phyloP scores from a whole-genome alignment of 805 yeast species.

The Candida glaebosa region DNA sequence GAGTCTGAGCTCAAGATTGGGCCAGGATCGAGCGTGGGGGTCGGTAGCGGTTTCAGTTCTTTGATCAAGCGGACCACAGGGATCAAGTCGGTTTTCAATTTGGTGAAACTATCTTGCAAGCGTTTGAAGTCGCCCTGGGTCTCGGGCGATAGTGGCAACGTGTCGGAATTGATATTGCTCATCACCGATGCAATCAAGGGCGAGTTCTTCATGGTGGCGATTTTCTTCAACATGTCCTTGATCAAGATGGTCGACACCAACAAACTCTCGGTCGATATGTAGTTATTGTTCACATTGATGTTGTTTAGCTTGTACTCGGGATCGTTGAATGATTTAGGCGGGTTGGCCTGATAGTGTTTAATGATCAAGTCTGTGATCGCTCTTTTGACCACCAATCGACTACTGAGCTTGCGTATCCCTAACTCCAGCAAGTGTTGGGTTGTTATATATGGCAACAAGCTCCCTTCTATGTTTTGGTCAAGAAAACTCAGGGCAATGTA shows the following conservation, averaged over 20 bases:
- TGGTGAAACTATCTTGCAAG: conserved; percentile 51
- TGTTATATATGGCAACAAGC: conserved; percentile 63
- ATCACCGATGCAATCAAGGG: conserved; percentile 10
- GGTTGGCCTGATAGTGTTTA: conserved; percentile 26
- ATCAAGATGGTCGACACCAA: conserved; percentile 31
- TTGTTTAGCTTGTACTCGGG: conserved; percentile 26
- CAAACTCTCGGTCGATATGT: conserved; percentile 34
- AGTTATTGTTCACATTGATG: conserved; percentile 34
- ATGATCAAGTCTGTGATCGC: conserved; percentile 53
- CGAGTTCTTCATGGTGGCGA: conserved; percentile 13
- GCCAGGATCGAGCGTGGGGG: conserved; percentile 52
- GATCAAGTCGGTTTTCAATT: conserved; percentile 59
- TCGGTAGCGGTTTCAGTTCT: conserved; percentile 66
- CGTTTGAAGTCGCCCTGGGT: conserved; percentile 29
- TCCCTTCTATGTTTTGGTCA: conserved; percentile 67
- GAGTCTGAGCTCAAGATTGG: conserved; percentile 7
- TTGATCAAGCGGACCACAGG: conserved; percentile 62
- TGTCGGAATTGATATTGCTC: conserved; percentile 6
- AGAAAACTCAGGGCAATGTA: conserved; percentile 34
- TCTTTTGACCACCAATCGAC: conserved; percentile 58
- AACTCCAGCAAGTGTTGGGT: conserved; percentile 72
- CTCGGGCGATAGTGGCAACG: neutral
- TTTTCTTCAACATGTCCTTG: conserved; percentile 31
- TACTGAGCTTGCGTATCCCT: conserved; percentile 53
- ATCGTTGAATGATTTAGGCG: conserved; percentile 24